Percentiles rank a stretch among this genome's conserved stretches.
Evolutionary conservation across 2,329 filamentous ascomycete species (phyloP).

Genomic region (Trichoderma sp.): DNA sequence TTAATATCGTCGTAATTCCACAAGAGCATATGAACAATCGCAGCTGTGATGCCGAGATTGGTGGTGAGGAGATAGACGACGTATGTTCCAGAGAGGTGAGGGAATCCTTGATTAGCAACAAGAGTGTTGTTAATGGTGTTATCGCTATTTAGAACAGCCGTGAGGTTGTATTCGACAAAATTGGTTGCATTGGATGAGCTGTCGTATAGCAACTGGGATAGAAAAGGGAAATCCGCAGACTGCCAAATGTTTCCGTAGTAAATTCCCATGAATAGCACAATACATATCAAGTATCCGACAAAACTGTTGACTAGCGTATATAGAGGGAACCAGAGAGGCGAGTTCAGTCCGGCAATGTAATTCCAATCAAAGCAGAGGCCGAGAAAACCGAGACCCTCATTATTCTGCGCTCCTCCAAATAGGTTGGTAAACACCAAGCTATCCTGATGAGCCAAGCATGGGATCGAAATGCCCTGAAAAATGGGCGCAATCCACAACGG

Average conservation of each 20-base stretch:
- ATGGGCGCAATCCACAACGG: background rate
- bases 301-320: background rate
- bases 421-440: background rate
- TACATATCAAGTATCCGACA: background rate
- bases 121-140: background rate
- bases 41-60: background rate
- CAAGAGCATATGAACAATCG: background rate
- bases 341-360: background rate
- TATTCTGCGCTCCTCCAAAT: background rate
- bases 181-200: background rate
- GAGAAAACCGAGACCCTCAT: background rate
- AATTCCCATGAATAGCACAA: background rate
- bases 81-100: background rate
- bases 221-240: background rate
- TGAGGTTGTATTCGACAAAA: background rate
- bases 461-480: background rate
- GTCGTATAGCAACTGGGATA: background rate
- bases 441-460: background rate
- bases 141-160: background rate
- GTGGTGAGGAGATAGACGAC: background rate
- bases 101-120: background rate
- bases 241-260: background rate
- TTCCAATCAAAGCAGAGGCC: background rate
- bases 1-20: background rate
- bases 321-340: background rate